Percentiles rank a stretch among this genome's conserved stretches.
These are phyloP conservation scores for Pseudocercospora fuligena DNA, from an alignment of 2,329 filamentous ascomycete genomes.

Conservation along the genomic window DNA sequence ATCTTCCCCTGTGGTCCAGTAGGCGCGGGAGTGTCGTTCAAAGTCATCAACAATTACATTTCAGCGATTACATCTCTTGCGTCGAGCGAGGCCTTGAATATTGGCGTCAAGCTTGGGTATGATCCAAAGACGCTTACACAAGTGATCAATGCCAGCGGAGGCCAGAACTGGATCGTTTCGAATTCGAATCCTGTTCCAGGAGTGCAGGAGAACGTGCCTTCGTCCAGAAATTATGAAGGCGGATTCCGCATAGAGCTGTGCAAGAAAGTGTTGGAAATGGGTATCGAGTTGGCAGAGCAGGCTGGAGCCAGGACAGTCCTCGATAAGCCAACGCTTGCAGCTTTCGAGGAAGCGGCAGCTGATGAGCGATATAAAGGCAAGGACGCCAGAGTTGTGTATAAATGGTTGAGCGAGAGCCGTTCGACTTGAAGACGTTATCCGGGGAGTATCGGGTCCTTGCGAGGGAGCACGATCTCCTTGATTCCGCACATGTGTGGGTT, in stretches of 20 bases:
- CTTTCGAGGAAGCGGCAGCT: not conserved
- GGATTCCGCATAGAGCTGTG: not conserved
- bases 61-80: not conserved
- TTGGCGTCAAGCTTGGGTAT: not conserved
- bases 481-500: not conserved
- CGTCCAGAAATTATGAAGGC: not conserved
- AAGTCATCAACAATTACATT: slow-evolving; percentile 1
- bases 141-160: not conserved
- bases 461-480: too few relatives aligned
- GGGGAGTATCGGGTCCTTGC: not conserved
- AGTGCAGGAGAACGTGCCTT: not conserved
- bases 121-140: not conserved
- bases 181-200: not conserved
- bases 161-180: not conserved
- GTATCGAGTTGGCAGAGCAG: not conserved
- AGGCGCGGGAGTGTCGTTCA: not conserved
- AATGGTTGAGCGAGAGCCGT: not conserved
- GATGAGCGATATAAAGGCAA: not conserved
- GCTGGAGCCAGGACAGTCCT: not conserved
- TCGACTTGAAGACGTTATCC: not conserved
- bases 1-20: not conserved
- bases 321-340: not conserved
- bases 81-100: not conserved
- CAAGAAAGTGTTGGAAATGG: not conserved
- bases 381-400: not conserved